Conservation (phyloP, 148 eudicot species). For the Fagopyrum tataricum region DNA sequence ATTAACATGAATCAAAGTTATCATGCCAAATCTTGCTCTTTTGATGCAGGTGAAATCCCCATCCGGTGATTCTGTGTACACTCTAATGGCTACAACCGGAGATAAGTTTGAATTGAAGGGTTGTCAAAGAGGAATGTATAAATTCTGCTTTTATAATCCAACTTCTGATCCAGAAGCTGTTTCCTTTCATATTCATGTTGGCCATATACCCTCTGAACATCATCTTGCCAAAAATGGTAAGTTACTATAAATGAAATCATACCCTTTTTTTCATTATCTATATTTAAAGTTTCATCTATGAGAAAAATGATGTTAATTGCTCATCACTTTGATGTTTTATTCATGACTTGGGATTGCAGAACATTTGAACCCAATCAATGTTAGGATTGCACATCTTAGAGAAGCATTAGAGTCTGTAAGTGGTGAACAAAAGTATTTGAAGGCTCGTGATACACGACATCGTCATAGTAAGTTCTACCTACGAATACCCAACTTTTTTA, state of each 20-base stretch:
- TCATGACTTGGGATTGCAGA: conserved; percentile 32
- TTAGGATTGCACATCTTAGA: conserved; percentile 79
- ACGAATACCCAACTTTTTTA: not conserved
- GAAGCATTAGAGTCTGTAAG: conserved; percentile 85
- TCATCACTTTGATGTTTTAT: not conserved
- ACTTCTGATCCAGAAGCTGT: conserved; percentile 39
- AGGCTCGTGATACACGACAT: conserved; percentile 83
- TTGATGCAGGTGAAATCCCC: conserved; percentile 50
- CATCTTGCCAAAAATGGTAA: conserved; percentile 92
- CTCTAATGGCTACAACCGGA: conserved; percentile 47
- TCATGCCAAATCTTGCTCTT: not conserved
- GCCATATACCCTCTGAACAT: conserved; percentile 52
- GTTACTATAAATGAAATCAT: conserved; percentile 14
- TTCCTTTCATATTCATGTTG: conserved; percentile 56
- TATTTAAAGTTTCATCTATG: not conserved
- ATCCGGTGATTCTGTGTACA: conserved; percentile 27
- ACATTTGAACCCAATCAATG: conserved; percentile 87
- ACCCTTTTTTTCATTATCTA: too few species aligned
- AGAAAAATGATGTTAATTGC: conserved; percentile 40
- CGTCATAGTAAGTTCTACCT: conserved; percentile 66
- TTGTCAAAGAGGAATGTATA: conserved; percentile 51
- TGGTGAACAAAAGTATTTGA: conserved; percentile 73
- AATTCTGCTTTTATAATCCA: conserved; percentile 57
- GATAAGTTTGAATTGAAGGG: conserved; percentile 55
- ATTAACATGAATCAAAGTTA: too few species aligned